These are phyloP conservation scores for Naganishia randhawae DNA, from an alignment of 768 basidiomycete genomes.

Conservation along the genomic window DNA sequence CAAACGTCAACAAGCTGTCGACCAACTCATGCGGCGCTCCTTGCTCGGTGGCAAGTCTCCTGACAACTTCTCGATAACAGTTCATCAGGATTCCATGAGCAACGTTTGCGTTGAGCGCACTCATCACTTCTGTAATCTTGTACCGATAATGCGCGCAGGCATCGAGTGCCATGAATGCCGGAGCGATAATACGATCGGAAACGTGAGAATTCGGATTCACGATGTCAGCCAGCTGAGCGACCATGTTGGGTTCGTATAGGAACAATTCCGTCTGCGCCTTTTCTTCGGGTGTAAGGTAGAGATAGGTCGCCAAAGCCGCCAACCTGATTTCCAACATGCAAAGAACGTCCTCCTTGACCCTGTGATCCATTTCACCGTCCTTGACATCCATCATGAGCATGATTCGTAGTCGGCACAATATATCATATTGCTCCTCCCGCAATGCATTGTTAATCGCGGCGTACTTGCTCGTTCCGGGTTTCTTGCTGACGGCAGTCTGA, in stretches of 20 bases:
- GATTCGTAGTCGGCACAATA: conserved; percentile 78
- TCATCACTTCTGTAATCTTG: conserved; percentile 79
- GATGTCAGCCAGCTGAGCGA: conserved; percentile 80
- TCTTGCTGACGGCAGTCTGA: conserved; percentile 25
- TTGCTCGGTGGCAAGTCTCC: conserved; percentile 57
- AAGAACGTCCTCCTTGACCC: conserved; percentile 59
- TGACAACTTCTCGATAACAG: conserved; percentile 73
- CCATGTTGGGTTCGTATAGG: conserved; percentile 89
- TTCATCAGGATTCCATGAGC: conserved; percentile 94
- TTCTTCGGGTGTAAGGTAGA: conserved; percentile 72
- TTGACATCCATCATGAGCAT: conserved; percentile 64
- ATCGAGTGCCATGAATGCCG: conserved; percentile 84
- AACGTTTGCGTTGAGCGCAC: conserved; percentile 87
- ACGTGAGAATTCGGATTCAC: conserved; percentile 65
- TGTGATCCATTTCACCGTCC: conserved; percentile 53
- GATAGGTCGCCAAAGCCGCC: conserved; percentile 83
- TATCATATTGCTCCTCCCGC: conserved; percentile 79
- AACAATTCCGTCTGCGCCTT: conserved; percentile 77
- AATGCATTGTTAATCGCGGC: conserved; percentile 69
- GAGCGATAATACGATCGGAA: conserved; percentile 69
- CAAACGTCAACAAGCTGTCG: conserved; percentile 78
- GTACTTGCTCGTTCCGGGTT: conserved; percentile 72
- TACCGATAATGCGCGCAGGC: conserved; percentile 78
- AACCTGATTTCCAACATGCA: conserved; percentile 70
- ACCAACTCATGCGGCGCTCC: conserved; percentile 49